Evolutionary conservation across 164 flowering plant genomes (phyloP), one percentile per base, ranked within the genome.

Genomic region (Nymphaea thermarum): DNA sequence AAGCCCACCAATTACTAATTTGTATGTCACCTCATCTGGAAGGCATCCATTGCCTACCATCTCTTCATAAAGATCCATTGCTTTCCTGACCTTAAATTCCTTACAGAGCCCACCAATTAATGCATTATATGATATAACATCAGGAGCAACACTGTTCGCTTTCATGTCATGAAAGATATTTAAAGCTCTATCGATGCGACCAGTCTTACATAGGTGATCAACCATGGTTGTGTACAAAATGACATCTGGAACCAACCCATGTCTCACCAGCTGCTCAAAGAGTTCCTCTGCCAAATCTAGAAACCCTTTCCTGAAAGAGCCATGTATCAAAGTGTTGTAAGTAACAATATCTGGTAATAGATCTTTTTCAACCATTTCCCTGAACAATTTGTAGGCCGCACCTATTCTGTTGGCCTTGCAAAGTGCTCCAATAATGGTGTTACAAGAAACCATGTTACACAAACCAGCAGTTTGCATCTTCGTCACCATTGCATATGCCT

Each of bases 21-120:
- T 90, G 75, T 81, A 92, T 62, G 98, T 92, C 67, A 85, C 81
- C 75, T 84, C 93, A 80, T 95, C 97, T 17, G 99, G 97, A 77
- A 57, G 45, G 6, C 66, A 70, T 45, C 93, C 92, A 66, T 64
- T 76, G 55, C 66, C 55, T 66, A 73, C 72, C 96, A 92, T 95
- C 67, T 84, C 85, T 67, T 85, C 84, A 67, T 76, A 92, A 4
- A 89, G 71, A 68, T 70, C 70, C 85, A 90, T 68, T 62, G 96
- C 97, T 74, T 86, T 89, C 75, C 65, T 74, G 42, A 85, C 81
- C 74, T 75, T 83, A 71, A 74, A 84, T 73, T 83, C 83, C 73
- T 74, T 85, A 78, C 91, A 92, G 57, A 92, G 83, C 42, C 96
- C 98, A 81, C 75, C 80, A 25, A 95, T 84, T 42, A 92, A 85